Percentiles rank a stretch among this genome's conserved stretches.
These are phyloP conservation scores for peach (Prunus persica) DNA, from an alignment of 306 rosid genomes.

Conservation along the genomic window Prunus_persica_NCBIv2 NC_034009.1:14890001-14890500, in stretches of 20 bases:
- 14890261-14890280: conserved; percentile 17
- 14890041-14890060: conserved; percentile 1
- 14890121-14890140: background rate
- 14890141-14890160: conserved; percentile 14
- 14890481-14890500: too few species aligned
- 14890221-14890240: conserved; percentile 10
- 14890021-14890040: conserved; percentile 19
- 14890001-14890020: conserved; percentile 14
- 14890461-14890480: too few species aligned
- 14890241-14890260: conserved; percentile 1
- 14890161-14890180: conserved; percentile 3
- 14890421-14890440: too few species aligned
- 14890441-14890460: too few species aligned
- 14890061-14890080: background rate
- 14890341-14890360: conserved; percentile 29
- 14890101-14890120: conserved; percentile 8
- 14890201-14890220: conserved; percentile 4
- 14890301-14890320: conserved; percentile 48
- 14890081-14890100: background rate
- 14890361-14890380: too few species aligned
- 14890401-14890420: too few species aligned
- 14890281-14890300: conserved; percentile 24
- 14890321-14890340: conserved; percentile 43
- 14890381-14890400: too few species aligned
- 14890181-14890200: background rate